Conservation (phyloP, 352 stramenopile genomes). For the Hyaloperonospora arabidopsidis region DNA sequence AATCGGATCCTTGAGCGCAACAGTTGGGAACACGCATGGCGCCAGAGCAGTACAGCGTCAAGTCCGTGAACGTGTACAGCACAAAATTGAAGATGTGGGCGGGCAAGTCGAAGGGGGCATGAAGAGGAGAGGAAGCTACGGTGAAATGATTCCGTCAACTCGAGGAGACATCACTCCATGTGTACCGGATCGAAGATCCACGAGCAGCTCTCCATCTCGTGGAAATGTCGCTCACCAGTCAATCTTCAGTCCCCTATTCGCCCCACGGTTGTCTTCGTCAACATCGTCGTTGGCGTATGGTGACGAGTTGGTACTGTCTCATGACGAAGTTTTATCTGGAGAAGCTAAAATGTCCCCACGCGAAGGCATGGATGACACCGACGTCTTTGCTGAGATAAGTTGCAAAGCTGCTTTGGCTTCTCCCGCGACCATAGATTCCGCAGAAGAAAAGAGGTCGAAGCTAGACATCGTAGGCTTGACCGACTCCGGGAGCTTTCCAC, state of each 20-base stretch:
- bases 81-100: slow-evolving; percentile 13
- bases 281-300: slow-evolving; percentile 26
- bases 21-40: slow-evolving; percentile 18
- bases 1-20: slow-evolving; percentile 18
- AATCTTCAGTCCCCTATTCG: slow-evolving; percentile 6
- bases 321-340: slow-evolving; percentile 17
- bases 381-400: slow-evolving; percentile 1
- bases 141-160: slow-evolving; percentile 10
- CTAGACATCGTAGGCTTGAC: slow-evolving; percentile 25
- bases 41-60: slow-evolving; percentile 27
- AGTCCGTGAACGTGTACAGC: slow-evolving; percentile 20
- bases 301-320: slow-evolving; percentile 21
- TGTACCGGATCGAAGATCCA: slow-evolving; percentile 11
- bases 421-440: slow-evolving; percentile 14
- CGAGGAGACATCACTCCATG: slow-evolving; percentile 2
- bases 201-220: slow-evolving; percentile 7
- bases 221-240: slow-evolving; percentile 10
- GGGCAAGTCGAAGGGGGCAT: slow-evolving; percentile 11
- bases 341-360: slow-evolving; percentile 9
- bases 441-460: slow-evolving; percentile 22
- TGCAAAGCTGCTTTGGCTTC: slow-evolving; percentile 10
- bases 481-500: slow-evolving; percentile 23
- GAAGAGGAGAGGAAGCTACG: slow-evolving; percentile 24
- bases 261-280: slow-evolving; percentile 8
- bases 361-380: slow-evolving; percentile 2